phyloP scores from a whole-genome alignment of 225 moss, liverwort and hornwort genomes.

The Thuidium tamariscinum region DNA sequence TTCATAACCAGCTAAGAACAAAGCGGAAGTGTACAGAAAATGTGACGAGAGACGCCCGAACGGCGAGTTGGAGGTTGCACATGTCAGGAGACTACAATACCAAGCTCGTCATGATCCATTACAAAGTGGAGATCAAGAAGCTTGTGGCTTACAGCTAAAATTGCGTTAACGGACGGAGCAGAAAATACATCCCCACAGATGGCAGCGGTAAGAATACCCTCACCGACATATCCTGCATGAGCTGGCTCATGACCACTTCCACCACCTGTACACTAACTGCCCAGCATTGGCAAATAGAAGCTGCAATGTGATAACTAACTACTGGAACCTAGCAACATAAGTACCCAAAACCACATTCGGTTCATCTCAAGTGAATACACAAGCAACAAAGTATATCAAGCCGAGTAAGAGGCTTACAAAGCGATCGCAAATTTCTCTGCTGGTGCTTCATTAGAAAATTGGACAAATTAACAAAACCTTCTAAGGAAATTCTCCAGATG shows the following conservation, averaged over 20 bases:
- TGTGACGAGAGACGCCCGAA: background rate
- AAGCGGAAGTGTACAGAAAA: background rate
- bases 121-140: constrained; percentile 6
- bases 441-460: background rate
- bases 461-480: background rate
- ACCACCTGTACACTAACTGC: constrained; percentile 54
- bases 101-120: background rate
- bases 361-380: background rate
- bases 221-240: constrained; percentile 90
- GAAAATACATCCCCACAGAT: constrained; percentile 97
- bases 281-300: background rate
- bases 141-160: constrained; percentile 66
- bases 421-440: background rate
- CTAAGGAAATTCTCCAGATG: background rate
- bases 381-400: background rate
- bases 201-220: constrained; percentile 96
- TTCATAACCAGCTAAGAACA: background rate
- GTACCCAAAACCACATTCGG: background rate
- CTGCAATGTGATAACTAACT: background rate
- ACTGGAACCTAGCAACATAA: background rate
- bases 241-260: constrained; percentile 99
- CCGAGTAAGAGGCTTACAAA: background rate
- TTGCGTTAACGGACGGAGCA: constrained; percentile 59
- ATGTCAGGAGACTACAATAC: background rate
- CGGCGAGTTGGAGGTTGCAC: background rate